Percentiles rank a stretch among this genome's conserved stretches.
phyloP scores from a whole-genome alignment of 1,284 basidiomycete species.

The Melanopsichium pennsylvanicum region DNA sequence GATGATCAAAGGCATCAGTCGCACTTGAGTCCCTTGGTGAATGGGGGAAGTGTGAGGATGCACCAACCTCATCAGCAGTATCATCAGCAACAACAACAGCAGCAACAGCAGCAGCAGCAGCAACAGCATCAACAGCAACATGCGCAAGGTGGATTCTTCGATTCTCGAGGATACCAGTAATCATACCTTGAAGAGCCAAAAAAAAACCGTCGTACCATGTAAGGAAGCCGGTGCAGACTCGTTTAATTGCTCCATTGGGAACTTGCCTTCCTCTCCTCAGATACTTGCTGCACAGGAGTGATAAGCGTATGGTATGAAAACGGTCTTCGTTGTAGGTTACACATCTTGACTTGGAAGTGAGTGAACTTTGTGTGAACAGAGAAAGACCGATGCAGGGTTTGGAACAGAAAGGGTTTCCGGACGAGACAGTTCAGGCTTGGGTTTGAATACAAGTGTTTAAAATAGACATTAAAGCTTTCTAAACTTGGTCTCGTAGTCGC shows the following conservation, averaged over 20 bases:
- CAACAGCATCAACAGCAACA: conserved; percentile 23
- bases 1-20: conserved; percentile 37
- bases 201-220: too few relatives aligned
- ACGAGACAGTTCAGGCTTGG: background rate
- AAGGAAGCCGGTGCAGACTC: background rate
- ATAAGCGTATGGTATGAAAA: too few relatives aligned
- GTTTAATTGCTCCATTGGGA: too few relatives aligned
- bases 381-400: too few relatives aligned
- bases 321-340: too few relatives aligned
- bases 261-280: too few relatives aligned
- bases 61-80: conserved; percentile 23
- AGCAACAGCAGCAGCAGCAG: conserved; percentile 17
- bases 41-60: conserved; percentile 36
- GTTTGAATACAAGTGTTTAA: background rate
- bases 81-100: conserved; percentile 1
- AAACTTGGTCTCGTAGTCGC: background rate
- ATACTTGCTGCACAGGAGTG: too few relatives aligned
- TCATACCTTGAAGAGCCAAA: too few relatives aligned
- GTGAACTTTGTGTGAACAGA: too few relatives aligned
- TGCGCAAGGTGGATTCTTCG: conserved; percentile 24
- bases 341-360: too few relatives aligned
- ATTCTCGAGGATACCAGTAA: conserved; percentile 24
- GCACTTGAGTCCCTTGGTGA: conserved; percentile 38
- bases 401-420: too few relatives aligned
- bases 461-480: too few relatives aligned